Conservation (phyloP, 2,329 filamentous ascomycete species). For the Fusarium veterinarium region DNA sequence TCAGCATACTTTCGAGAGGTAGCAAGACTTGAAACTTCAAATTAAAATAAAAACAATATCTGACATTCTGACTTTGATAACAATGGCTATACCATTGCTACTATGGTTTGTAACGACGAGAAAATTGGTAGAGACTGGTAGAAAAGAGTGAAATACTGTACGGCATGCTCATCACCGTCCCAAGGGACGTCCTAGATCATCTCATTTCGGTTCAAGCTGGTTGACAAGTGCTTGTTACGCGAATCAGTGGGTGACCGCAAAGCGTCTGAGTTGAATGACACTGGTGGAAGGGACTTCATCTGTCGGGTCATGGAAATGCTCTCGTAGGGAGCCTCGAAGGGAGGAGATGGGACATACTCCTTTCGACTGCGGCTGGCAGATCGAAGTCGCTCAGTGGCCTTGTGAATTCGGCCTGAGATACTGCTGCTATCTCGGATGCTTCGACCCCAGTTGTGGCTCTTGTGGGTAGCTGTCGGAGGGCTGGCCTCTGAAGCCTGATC, state of each 20-base stretch:
- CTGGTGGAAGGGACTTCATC: conserved; percentile 51
- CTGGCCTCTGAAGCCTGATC: conserved; percentile 35
- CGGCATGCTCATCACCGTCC: neutral
- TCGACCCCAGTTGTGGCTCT: conserved; percentile 66
- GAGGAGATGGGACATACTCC: conserved; percentile 47
- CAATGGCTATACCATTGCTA: no score
- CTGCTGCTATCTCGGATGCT: conserved; percentile 64
- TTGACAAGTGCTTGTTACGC: conserved; percentile 56
- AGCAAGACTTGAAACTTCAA: no score
- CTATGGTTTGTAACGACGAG: no score
- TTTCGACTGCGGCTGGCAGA: conserved; percentile 68
- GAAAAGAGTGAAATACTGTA: conserved; percentile 21
- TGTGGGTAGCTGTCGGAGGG: conserved; percentile 51
- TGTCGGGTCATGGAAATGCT: conserved; percentile 50
- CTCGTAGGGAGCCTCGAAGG: conserved; percentile 55
- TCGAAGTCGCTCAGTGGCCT: conserved; percentile 69
- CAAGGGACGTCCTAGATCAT: conserved; percentile 59
- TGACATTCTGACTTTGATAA: no score
- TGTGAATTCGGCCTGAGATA: conserved; percentile 65
- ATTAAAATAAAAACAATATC: no score
- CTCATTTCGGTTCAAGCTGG: conserved; percentile 64
- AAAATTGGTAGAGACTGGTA: conserved; percentile 31
- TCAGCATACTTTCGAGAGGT: no score
- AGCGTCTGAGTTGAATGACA: conserved; percentile 53
- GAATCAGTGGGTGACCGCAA: conserved; percentile 49